Evolutionary conservation across 257 asterid species (phyloP).

Genomic region (Solanum chiquidenum): DNA sequence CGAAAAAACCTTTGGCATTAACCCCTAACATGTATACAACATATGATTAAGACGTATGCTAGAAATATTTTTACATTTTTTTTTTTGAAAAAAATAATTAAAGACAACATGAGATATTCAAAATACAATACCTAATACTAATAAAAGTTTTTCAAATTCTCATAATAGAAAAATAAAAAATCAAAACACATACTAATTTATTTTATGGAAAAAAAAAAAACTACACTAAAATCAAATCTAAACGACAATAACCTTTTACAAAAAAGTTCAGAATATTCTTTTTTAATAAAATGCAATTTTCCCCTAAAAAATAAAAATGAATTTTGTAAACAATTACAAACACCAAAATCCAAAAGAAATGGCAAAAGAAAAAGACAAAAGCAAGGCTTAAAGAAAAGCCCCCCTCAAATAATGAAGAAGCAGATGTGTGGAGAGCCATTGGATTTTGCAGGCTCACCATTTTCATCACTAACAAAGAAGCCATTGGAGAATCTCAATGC

Average conservation of each 20-base stretch:
- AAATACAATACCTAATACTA: background rate
- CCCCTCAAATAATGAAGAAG: constrained; percentile 1
- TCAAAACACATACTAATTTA: background rate
- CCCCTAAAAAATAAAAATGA: background rate
- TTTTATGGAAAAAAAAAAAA: background rate
- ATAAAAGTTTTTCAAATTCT: background rate
- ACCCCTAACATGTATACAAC: background rate
- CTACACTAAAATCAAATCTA: background rate
- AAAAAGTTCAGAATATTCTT: background rate
- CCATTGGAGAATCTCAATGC: constrained; percentile 9
- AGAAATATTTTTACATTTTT: background rate
- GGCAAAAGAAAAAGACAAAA: constrained; percentile 6
- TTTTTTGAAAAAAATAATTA: background rate
- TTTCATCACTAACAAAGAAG: background rate
- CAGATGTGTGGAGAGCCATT: constrained; percentile 1
- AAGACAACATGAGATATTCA: background rate
- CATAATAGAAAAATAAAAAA: background rate
- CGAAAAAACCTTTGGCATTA: background rate
- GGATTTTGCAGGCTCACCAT: background rate
- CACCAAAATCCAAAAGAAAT: background rate
- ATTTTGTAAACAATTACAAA: background rate
- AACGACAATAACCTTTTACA: background rate
- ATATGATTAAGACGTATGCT: background rate
- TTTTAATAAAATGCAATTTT: background rate
- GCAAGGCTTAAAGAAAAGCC: background rate